Conservation (phyloP, 2,329 filamentous ascomycete species). For the Penicillium sp. region DNA sequence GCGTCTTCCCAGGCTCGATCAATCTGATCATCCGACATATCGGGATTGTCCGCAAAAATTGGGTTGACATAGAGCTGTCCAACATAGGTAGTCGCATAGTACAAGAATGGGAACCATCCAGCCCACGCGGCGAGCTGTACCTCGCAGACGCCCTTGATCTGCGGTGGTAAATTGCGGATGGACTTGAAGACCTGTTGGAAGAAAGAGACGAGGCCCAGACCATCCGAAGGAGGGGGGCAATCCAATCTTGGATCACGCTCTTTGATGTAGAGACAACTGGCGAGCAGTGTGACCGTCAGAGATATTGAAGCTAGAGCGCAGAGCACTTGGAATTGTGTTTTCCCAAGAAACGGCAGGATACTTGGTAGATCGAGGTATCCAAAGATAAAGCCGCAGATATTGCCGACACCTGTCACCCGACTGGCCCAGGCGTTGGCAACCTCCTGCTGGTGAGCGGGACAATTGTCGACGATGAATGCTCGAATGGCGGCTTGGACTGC, state of each 20-base stretch:
- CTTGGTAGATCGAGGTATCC: conserved; percentile 79
- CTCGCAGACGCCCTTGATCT: conserved; percentile 78
- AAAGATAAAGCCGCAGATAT: conserved; percentile 86
- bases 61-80: conserved; percentile 91
- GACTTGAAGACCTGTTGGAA: conserved; percentile 77
- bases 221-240: conserved; percentile 60
- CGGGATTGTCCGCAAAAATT: conserved; percentile 71
- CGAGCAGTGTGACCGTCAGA: conserved; percentile 66
- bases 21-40: conserved; percentile 75
- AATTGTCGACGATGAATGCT: conserved; percentile 85
- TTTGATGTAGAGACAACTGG: conserved; percentile 69
- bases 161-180: conserved; percentile 75
- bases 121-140: conserved; percentile 90
- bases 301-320: conserved; percentile 80
- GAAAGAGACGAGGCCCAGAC: conserved; percentile 71
- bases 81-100: conserved; percentile 93
- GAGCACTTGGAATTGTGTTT: conserved; percentile 90
- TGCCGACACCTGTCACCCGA: conserved; percentile 80
- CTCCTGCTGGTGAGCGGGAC: conserved; percentile 90
- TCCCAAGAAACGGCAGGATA: conserved; percentile 75
- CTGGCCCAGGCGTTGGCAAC: conserved; percentile 93
- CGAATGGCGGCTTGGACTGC: conserved; percentile 71
- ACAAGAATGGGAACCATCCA: conserved; percentile 92
- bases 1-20: conserved; percentile 80
- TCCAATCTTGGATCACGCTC: conserved; percentile 81